Evolutionary conservation across 2,329 filamentous ascomycete genomes (phyloP), one percentile per base, ranked within the genome.

Genomic region (Fusarium xylarioides): DNA sequence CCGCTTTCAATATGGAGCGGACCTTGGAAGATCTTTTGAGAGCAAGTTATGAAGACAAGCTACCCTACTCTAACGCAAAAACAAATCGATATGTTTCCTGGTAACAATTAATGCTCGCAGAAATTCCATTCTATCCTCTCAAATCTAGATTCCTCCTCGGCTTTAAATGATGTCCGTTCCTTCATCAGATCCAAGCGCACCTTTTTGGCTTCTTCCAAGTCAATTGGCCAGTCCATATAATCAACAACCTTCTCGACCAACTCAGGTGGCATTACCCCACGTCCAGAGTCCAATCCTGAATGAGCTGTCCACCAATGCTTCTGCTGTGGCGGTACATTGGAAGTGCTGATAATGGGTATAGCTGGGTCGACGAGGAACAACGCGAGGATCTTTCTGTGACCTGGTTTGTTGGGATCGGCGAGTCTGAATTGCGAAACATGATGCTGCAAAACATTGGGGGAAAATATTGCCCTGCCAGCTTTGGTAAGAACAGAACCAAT

Each of bases 1-100:
- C 30, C 19, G 4, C 35, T 49, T 23, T 72, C 68, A 26, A 79
- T 74, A 38, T 81, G 79, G 3, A 81, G 9, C 0, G 79, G 80
- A 0, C 80, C 80, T 8, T 74, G 54, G 30, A 75, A 75, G 12
- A 74, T 57, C 11, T 52, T 63, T 18, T 75, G 38, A 10, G 70
- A 66, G 28, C 66, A 62, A 2, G 28, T 37, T n/a, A n/a, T n/a
- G n/a, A n/a, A n/a, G n/a, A n/a, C 42, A 3, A 32, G 3, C 28
- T 49, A 30, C 28, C 28, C 46, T 49, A 49, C 46, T 44, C 23
- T 7, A 4, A 4, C 7, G 11, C 18, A 14, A 19, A 19, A 44
- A 12, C 5, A 26, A 19, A 11, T 26, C 7, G 5, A 26, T 10
- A 44, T 44, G 4, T 19, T 28, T 14, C 11, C 7, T 4, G 4